These are phyloP conservation scores for Haplosporangium gracile DNA, from an alignment of 192 early-diverging fungal species.

Conservation along the genomic window DNA sequence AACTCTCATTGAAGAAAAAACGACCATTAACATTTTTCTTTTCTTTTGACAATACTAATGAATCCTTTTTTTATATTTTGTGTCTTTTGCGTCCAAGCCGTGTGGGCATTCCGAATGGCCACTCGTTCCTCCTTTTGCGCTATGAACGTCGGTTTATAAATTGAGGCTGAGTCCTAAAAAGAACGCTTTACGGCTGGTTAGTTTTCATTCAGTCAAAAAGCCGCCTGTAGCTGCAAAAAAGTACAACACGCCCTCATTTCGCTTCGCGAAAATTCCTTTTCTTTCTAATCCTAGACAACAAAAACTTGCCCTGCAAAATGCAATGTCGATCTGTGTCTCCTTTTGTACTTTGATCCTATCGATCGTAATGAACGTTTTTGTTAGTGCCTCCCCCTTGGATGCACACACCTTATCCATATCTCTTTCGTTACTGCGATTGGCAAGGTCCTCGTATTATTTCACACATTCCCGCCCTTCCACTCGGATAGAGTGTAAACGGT, in stretches of 20 bases:
- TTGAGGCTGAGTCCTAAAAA: too few relatives aligned
- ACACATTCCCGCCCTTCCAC: not conserved
- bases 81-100: not conserved
- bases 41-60: not conserved
- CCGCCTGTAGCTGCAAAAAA: not conserved
- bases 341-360: not conserved
- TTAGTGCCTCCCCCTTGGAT: not conserved
- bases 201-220: not conserved
- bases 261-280: not conserved
- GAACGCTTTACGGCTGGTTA: not conserved
- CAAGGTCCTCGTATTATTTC: not conserved
- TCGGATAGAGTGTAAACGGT: not conserved
- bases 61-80: not conserved
- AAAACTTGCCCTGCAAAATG: not conserved
- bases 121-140: too few relatives aligned
- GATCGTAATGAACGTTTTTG: not conserved
- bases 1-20: not conserved
- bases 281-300: too few relatives aligned
- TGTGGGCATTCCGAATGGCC: not conserved
- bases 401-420: too few relatives aligned
- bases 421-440: too few relatives aligned
- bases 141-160: too few relatives aligned
- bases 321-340: not conserved
- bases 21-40: not conserved
- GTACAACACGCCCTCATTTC: not conserved